Base-by-base conservation (phyloP, 2,329 filamentous ascomycete genomes). In the Venturia aucupariae region DNA sequence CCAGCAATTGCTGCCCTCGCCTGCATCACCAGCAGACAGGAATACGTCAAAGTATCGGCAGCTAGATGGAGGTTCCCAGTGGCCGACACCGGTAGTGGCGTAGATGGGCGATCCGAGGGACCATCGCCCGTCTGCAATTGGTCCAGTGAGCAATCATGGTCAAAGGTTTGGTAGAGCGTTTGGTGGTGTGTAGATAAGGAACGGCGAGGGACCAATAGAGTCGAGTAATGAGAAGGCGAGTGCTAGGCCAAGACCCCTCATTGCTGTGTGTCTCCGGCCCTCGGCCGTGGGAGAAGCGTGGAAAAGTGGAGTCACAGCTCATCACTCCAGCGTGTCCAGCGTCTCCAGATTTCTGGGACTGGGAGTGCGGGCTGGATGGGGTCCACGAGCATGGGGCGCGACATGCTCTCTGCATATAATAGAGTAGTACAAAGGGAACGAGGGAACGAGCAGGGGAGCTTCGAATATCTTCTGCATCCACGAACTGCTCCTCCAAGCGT, bases 111-210 rank as follows among this genome's bases (percentile, higher is more conserved):
- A 38, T 57, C 27, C 4, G 51, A 55, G 4, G 17, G 51, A 35
- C 51, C 27, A 55, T 55, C 15, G 27, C 51, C 11, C 10, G 51
- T 4, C 27, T 32, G 7, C 51, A 22, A 57, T 57, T 57, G 51
- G 51, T 27, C 7, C 24, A 19, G 35, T 11, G 30, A 15, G 5
- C 15, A 35, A 32, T 19, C 17, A 55, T 55, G 15, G 15, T 19
- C 30, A 7, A 35, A 55, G 13, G 17, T 55, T 35, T 55, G 51
- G 51, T 57, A 57, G 51, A 57, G 51, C 51, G 35, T 35, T n/a
- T 57, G 27, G 51, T 57, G 51, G 51, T 57, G 51, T 57, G n/a
- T 57, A 57, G 51, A 57, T 57, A 57, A 57, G 51, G 27, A 35
- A 35, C 27, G 51, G 51, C 51, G 30, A 57, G 27, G 46, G 51